A percentile compares a stretch with the other conserved stretches of the same genome.
Conservation (phyloP, 495 filamentous ascomycete species). For the Apodospora peruviana region DNA sequence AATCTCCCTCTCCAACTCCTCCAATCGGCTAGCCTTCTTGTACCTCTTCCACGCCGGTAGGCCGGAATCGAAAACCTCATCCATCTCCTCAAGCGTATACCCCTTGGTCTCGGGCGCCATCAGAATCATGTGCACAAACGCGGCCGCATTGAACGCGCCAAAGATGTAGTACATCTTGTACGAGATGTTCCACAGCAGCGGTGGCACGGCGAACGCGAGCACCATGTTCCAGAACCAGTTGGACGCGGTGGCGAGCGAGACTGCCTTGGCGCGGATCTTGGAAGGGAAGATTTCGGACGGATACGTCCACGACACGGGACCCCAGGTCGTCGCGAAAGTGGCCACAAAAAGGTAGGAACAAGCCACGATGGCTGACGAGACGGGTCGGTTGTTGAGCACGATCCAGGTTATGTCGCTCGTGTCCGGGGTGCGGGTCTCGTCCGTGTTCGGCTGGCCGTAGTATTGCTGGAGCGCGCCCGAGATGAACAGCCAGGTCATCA, state of each 20-base stretch:
- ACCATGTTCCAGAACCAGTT: slow-evolving; percentile 70
- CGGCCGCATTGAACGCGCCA: slow-evolving; percentile 63
- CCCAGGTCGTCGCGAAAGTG: slow-evolving; percentile 72
- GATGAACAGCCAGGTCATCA: slow-evolving; percentile 67
- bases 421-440: slow-evolving; percentile 22
- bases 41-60: slow-evolving; percentile 42
- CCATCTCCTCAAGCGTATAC: slow-evolving; percentile 65
- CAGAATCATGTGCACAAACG: slow-evolving; percentile 64
- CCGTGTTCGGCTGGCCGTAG: slow-evolving; percentile 50
- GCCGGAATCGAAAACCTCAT: slow-evolving; percentile 53
- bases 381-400: slow-evolving; percentile 42
- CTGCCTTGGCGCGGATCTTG: slow-evolving; percentile 64
- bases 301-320: slow-evolving; percentile 78
- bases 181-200: slow-evolving; percentile 49
- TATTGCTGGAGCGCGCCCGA: slow-evolving; percentile 58
- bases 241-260: slow-evolving; percentile 58
- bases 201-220: slow-evolving; percentile 59
- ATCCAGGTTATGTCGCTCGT: slow-evolving; percentile 53
- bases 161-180: slow-evolving; percentile 63
- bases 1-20: slow-evolving; percentile 46
- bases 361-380: slow-evolving; percentile 52
- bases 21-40: slow-evolving; percentile 38
- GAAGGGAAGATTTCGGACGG: slow-evolving; percentile 73
- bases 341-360: slow-evolving; percentile 72
- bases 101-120: slow-evolving; percentile 77